Evolutionary conservation across 306 rosid species (phyloP).

Genomic region (Clitoria ternatea): DNA sequence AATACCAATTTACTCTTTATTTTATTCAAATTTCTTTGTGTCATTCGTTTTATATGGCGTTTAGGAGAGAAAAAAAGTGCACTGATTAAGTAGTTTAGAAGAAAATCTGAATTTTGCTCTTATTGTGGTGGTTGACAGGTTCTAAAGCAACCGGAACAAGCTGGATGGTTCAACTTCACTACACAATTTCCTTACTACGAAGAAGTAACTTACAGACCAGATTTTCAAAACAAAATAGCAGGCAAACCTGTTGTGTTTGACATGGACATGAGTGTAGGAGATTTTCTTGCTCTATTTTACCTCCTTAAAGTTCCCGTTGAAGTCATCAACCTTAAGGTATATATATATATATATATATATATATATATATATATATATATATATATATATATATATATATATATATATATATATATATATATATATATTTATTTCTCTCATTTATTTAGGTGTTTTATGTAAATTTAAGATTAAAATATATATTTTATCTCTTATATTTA

Average conservation of each 20-base stretch:
- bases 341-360: too few species aligned
- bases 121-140: constrained; percentile 5
- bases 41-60: not conserved
- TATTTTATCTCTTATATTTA: too few species aligned
- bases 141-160: constrained; percentile 29
- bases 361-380: too few species aligned
- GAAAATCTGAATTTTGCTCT: not conserved
- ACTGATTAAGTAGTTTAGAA: not conserved
- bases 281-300: constrained; percentile 77
- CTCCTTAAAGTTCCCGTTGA: constrained; percentile 83
- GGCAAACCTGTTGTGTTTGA: constrained; percentile 86
- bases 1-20: too few species aligned
- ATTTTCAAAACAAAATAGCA: constrained; percentile 38
- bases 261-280: constrained; percentile 99
- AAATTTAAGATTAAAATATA: not conserved
- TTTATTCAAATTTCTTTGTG: not conserved
- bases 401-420: too few species aligned
- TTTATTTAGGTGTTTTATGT: not conserved
- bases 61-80: not conserved
- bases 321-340: constrained; percentile 74
- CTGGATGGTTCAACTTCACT: constrained; percentile 77
- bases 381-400: too few species aligned
- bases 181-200: constrained; percentile 67
- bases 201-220: constrained; percentile 56
- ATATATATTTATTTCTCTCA: not conserved